Conservation (phyloP, 495 filamentous ascomycete species). For the Aspergillus sparsus region DNA sequence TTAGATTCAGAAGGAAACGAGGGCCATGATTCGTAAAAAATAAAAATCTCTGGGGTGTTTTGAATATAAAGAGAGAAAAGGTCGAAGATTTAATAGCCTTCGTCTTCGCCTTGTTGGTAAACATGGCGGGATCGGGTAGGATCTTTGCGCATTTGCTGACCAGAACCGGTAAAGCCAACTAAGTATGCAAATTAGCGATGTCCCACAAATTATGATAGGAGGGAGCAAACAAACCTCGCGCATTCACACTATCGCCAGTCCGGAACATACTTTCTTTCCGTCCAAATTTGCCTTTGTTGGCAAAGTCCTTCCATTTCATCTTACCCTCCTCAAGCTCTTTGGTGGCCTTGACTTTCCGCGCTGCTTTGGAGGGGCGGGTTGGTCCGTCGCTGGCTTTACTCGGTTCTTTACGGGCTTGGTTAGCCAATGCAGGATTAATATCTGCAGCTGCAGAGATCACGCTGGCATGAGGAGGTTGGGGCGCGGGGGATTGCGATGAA, state of each 20-base stretch:
- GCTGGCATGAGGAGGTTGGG: constrained; percentile 45
- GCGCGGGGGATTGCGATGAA: constrained; percentile 48
- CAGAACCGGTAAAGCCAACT: constrained; percentile 97
- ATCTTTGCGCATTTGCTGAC: constrained; percentile 92
- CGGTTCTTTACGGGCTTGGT: constrained; percentile 65
- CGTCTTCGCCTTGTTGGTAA: constrained; percentile 79
- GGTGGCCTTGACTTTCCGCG: constrained; percentile 84
- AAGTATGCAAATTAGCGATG: constrained; percentile 11
- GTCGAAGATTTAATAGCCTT: constrained; percentile 46
- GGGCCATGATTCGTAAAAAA: background rate
- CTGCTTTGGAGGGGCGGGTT: constrained; percentile 61
- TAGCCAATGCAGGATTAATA: constrained; percentile 77
- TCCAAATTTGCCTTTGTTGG: constrained; percentile 72
- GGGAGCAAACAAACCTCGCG: constrained; percentile 64
- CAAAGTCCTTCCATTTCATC: constrained; percentile 93
- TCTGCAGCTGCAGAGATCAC: constrained; percentile 88
- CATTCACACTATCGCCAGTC: constrained; percentile 80
- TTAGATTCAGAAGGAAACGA: constrained; percentile 6
- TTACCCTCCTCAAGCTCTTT: constrained; percentile 88
- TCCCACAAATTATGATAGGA: background rate
- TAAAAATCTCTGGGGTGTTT: constrained; percentile 7
- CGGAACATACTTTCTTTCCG: constrained; percentile 98
- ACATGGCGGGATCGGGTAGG: constrained; percentile 78
- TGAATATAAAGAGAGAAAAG: constrained; percentile 7
- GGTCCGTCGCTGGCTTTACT: constrained; percentile 69